Base-by-base conservation (phyloP, 2,329 filamentous ascomycete genomes). In the Fusarium beomiforme region DNA sequence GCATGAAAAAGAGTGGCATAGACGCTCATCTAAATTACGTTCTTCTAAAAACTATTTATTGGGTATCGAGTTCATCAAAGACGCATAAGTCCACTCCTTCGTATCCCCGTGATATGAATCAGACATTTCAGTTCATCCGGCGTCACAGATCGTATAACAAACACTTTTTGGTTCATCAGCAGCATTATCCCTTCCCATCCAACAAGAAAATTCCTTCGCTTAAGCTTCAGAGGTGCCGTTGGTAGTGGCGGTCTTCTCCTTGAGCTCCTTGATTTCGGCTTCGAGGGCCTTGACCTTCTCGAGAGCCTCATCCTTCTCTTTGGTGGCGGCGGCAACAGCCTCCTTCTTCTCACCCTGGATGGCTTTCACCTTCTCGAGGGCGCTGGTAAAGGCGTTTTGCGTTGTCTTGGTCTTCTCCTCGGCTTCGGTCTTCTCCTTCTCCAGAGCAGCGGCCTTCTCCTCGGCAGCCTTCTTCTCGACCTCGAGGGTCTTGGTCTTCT, bases 21-120 rank as follows among this genome's bases (percentile, higher is more conserved):
- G 69, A 69, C 69, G 69, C 69, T 71, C 69, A 67, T 67, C 64
- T 67, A 67, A 67, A 67, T 67, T 67, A 67, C 64, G 64, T 55
- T 71, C 69, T 71, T 72, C 69, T 71, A 71, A 71, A 70, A 75
- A 69, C 62, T 73, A 72, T 74, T 69, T 69, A 73, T 67, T 76
- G 74, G 74, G 74, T 76, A 76, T 76, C 74, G 74, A 76, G 72
- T 75, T 76, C 74, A 76, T 76, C 74, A 76, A 76, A 76, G 74
- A 76, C 74, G 70, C 49, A 66, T 67, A 59, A 70, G 74, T 76
- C 74, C 73, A 66, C 74, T 76, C 74, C 72, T 76, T 76, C 74
- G 74, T 76, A 72, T 73, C 74, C 74, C 74, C 74, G 71, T 75
- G 63, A 71, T 73, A 71, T 72, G 70, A 73, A 73, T 71, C 64